Evolutionary conservation across 2,329 filamentous ascomycete species (phyloP).

Genomic region (Rutstroemia sydowiana): DNA sequence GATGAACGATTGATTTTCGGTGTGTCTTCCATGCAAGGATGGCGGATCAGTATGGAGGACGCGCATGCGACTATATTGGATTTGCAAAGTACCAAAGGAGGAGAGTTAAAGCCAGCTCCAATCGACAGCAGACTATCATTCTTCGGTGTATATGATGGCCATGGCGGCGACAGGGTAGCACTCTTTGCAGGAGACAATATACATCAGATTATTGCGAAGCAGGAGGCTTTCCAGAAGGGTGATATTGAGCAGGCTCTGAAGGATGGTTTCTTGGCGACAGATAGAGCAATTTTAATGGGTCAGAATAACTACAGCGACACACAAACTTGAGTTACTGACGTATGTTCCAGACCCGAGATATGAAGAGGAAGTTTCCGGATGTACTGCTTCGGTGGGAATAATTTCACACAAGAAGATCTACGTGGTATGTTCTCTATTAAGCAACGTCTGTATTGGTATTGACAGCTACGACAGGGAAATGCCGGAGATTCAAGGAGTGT

Average conservation of each 20-base stretch:
- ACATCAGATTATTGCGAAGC: conserved; percentile 89
- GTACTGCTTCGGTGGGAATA: conserved; percentile 87
- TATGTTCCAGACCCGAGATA: conserved; percentile 79
- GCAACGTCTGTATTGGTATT: conserved; percentile 13
- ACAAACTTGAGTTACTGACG: conserved; percentile 16
- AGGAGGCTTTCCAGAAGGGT: conserved; percentile 84
- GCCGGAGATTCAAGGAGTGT: conserved; percentile 94
- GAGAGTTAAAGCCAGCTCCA: conserved; percentile 48
- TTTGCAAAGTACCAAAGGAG: conserved; percentile 56
- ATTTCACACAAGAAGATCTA: conserved; percentile 90
- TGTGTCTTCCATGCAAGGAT: conserved; percentile 98
- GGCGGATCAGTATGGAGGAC: conserved; percentile 99
- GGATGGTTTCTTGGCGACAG: conserved; percentile 93
- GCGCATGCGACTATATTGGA: conserved; percentile 86
- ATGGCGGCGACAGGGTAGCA: conserved; percentile 94
- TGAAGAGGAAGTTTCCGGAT: conserved; percentile 95
- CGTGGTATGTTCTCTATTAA: conserved; percentile 62
- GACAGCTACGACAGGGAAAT: conserved; percentile 63
- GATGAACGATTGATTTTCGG: conserved; percentile 92
- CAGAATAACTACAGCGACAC: conserved; percentile 27
- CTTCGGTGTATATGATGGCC: conserved; percentile 97
- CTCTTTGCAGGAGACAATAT: conserved; percentile 88
- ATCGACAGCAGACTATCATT: conserved; percentile 73
- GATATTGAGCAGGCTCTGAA: conserved; percentile 94
- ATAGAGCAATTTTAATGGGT: conserved; percentile 94